phyloP scores from a whole-genome alignment of 768 basidiomycete genomes.

The Hirschioporus abietinus region DNA sequence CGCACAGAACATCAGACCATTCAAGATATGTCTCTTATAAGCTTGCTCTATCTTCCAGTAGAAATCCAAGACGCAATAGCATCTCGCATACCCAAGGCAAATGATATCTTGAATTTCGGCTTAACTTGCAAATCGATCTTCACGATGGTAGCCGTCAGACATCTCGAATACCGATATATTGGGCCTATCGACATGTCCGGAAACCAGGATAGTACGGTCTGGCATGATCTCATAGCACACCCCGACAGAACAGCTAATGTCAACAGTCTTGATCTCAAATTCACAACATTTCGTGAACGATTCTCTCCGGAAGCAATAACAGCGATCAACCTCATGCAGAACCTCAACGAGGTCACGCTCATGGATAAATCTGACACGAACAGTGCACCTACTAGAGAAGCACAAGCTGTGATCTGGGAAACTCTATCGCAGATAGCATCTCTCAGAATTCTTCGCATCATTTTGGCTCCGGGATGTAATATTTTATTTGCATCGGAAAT shows the following conservation, averaged over 20 bases:
- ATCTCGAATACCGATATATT: not conserved
- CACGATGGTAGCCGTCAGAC: not conserved
- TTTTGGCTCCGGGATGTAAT: not conserved
- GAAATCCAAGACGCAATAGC: not conserved
- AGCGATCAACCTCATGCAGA: not conserved
- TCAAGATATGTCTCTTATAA: no score
- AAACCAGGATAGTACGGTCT: not conserved
- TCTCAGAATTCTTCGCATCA: not conserved
- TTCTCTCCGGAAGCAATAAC: not conserved
- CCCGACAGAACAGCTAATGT: not conserved
- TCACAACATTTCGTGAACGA: not conserved
- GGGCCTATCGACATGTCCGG: not conserved
- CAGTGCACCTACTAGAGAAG: not conserved
- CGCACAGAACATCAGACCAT: no score
- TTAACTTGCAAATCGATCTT: not conserved
- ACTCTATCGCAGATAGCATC: not conserved
- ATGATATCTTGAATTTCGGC: not conserved
- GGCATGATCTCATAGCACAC: not conserved
- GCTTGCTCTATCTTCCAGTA: not conserved
- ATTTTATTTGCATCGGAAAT: not conserved
- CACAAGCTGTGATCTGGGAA: not conserved
- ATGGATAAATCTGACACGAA: not conserved
- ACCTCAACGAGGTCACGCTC: not conserved
- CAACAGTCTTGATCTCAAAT: not conserved
- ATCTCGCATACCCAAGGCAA: not conserved